Evolutionary conservation across 164 flowering plant species (phyloP).

Genomic region (Chimonanthus salicifolius): DNA sequence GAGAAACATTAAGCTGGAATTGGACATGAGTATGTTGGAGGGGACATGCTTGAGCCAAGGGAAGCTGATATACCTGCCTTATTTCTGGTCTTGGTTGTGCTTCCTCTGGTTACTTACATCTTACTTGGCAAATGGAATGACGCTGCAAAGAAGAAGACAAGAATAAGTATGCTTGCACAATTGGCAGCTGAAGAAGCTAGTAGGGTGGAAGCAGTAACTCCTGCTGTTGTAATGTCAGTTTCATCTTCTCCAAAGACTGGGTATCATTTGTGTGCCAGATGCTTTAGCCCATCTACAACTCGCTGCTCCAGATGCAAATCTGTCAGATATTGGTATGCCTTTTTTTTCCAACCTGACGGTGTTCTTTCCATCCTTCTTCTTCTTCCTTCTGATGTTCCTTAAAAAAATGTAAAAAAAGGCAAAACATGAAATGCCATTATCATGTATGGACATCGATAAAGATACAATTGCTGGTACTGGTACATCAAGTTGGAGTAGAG

Average conservation of each 20-base stretch:
- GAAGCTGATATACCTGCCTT: conserved; percentile 72
- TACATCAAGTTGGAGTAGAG: too few species aligned
- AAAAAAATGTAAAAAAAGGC: background rate
- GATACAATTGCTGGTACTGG: background rate
- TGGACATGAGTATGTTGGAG: conserved; percentile 70
- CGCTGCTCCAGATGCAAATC: conserved; percentile 91
- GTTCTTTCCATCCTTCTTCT: background rate
- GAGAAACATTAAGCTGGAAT: conserved; percentile 16
- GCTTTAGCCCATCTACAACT: conserved; percentile 72
- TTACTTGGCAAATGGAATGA: conserved; percentile 89
- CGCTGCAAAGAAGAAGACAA: conserved; percentile 52
- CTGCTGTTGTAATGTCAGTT: conserved; percentile 33
- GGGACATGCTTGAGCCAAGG: conserved; percentile 92
- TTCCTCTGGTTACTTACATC: conserved; percentile 70
- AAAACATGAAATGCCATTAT: too few species aligned
- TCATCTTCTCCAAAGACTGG: conserved; percentile 26
- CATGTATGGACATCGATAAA: background rate
- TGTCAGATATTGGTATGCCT: conserved; percentile 69
- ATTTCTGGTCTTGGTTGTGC: conserved; percentile 66
- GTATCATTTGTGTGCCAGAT: conserved; percentile 63
- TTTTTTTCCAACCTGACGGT: background rate
- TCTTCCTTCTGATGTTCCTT: background rate
- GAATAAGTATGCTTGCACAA: conserved; percentile 62
- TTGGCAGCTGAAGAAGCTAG: conserved; percentile 62
- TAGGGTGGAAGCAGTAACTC: conserved; percentile 41